phyloP scores from a whole-genome alignment of 805 yeast genomes.

The Spencermartinsiella europaea region DNA sequence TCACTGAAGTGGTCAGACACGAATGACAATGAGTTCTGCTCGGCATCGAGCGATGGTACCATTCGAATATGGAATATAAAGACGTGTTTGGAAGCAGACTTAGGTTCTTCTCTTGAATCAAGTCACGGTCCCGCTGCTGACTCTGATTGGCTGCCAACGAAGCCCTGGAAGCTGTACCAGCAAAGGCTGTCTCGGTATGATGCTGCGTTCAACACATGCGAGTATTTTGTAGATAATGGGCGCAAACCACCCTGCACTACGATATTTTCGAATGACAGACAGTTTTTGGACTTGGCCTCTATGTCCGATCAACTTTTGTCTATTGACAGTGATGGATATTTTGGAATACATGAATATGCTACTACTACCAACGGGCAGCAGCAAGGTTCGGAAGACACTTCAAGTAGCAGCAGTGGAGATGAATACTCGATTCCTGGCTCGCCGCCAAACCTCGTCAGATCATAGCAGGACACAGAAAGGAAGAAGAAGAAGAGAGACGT shows the following conservation, averaged over 20 bases:
- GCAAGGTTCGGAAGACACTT: neutral
- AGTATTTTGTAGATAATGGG: slow-evolving; percentile 23
- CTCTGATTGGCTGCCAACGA: slow-evolving; percentile 18
- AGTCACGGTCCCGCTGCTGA: slow-evolving; percentile 11
- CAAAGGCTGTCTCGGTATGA: slow-evolving; percentile 23
- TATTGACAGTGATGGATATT: slow-evolving; percentile 29
- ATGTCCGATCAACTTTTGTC: slow-evolving; percentile 20
- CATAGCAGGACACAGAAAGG: no score
- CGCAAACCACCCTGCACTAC: slow-evolving; percentile 19
- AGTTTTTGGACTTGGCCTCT: slow-evolving; percentile 24
- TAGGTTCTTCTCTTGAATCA: neutral
- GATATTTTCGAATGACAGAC: slow-evolving; percentile 25
- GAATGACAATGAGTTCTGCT: slow-evolving; percentile 41
- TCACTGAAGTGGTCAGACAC: slow-evolving; percentile 56
- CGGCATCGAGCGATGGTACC: slow-evolving; percentile 61
- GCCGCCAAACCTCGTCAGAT: no score
- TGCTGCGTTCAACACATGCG: slow-evolving; percentile 9
- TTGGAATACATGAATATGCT: slow-evolving; percentile 29
- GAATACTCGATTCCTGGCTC: neutral
- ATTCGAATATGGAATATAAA: slow-evolving; percentile 61
- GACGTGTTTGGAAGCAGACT: slow-evolving; percentile 8
- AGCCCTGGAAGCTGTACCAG: slow-evolving; percentile 27
- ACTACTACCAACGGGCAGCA: neutral
- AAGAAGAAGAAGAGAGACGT: no score
- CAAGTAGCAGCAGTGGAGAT: neutral